A percentile compares a stretch with the other conserved stretches of the same genome.
Conservation (phyloP, 441 rosid species). For the Corymbia citriodora region DNA sequence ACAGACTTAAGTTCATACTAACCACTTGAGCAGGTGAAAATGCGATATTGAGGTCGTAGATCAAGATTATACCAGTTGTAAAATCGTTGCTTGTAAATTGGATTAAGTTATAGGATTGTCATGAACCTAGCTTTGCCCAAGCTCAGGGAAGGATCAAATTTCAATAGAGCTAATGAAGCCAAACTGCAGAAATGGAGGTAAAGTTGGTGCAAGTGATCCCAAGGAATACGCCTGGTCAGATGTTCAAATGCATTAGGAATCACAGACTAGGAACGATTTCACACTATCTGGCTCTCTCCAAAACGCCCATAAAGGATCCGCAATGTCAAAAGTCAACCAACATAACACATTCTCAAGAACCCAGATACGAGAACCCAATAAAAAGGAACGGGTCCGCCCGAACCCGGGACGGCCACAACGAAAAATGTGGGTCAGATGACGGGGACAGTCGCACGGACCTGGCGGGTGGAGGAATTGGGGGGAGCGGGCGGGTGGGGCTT, state of each 20-base stretch:
- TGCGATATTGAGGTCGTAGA: no score
- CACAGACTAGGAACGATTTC: not conserved
- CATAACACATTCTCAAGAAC: not conserved
- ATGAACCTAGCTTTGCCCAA: not conserved
- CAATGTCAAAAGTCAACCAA: not conserved
- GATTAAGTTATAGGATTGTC: not conserved
- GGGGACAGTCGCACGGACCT: conserved; percentile 23
- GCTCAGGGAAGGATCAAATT: not conserved
- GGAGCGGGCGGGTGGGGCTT: conserved; percentile 36
- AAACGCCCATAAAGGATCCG: not conserved
- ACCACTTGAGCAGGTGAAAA: not conserved
- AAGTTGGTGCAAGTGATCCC: not conserved
- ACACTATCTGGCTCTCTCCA: not conserved
- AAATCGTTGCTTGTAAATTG: no score
- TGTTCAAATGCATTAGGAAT: not conserved
- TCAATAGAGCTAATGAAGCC: not conserved
- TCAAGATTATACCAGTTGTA: no score
- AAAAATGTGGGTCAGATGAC: not conserved
- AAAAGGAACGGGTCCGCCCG: not conserved
- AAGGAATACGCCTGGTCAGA: not conserved
- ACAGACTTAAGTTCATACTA: not conserved
- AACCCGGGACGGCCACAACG: not conserved
- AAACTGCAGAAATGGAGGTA: not conserved
- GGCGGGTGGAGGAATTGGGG: conserved; percentile 56
- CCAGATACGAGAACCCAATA: not conserved